Conservation (phyloP, 1,284 basidiomycete genomes). For the Mycena sp. region DNA sequence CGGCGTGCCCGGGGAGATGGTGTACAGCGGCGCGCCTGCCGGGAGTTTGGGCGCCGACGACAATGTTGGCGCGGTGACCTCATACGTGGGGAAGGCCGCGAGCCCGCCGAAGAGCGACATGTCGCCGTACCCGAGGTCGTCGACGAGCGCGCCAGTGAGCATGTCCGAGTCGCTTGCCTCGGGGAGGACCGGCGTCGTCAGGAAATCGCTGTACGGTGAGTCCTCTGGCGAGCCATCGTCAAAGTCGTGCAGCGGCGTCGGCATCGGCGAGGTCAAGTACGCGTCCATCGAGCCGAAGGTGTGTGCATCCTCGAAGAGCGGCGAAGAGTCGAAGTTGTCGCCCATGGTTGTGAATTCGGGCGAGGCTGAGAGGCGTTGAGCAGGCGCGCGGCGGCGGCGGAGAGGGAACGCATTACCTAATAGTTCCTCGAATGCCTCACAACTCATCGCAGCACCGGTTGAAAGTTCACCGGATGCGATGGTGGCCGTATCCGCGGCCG, state of each 20-base stretch:
- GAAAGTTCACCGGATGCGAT: neutral
- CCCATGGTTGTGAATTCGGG: constrained; percentile 25
- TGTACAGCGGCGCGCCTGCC: constrained; percentile 13
- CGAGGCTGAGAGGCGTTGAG: constrained; percentile 13
- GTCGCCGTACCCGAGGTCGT: constrained; percentile 19
- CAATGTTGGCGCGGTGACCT: neutral
- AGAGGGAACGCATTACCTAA: constrained; percentile 17
- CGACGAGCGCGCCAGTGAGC: constrained; percentile 24
- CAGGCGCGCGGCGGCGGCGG: neutral
- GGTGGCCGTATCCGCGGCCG: constrained; percentile 19
- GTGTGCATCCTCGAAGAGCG: neutral
- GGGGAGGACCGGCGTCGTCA: constrained; percentile 26
- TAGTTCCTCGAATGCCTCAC: constrained; percentile 20
- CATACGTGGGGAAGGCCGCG: constrained; percentile 16
- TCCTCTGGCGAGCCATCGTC: constrained; percentile 22
- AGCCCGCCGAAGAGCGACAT: constrained; percentile 26
- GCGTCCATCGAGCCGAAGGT: constrained; percentile 16
- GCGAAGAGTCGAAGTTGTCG: neutral
- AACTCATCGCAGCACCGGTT: constrained; percentile 16
- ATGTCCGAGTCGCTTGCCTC: constrained; percentile 21
- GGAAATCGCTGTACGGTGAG: constrained; percentile 29
- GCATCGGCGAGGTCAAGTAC: constrained; percentile 24
- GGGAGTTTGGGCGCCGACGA: constrained; percentile 10
- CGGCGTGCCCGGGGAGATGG: constrained; percentile 22
- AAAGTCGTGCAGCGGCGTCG: constrained; percentile 27